phyloP scores from a whole-genome alignment of 176 grass and related monocot genomes.

The Lolium rigidum region DNA sequence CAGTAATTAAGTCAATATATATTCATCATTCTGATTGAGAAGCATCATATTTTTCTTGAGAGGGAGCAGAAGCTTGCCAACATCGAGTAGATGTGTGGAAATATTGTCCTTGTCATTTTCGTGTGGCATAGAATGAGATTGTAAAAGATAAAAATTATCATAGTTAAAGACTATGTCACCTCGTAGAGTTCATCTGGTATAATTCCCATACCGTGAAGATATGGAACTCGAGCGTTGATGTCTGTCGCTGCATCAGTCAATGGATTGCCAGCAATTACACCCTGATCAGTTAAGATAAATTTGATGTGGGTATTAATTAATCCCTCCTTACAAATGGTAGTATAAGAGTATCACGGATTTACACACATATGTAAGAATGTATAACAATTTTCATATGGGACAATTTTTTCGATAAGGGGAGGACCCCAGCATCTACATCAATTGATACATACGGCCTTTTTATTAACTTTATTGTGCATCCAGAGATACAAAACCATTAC shows the following conservation, averaged over 20 bases:
- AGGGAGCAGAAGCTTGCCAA: neutral
- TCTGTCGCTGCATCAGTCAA: slow-evolving; percentile 23
- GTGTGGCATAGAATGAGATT: neutral
- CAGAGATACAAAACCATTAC: no score
- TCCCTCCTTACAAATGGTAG: neutral
- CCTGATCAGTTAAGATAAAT: slow-evolving; percentile 32
- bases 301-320: neutral
- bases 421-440: no score
- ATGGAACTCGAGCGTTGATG: slow-evolving; percentile 27
- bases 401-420: no score
- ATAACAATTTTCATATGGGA: neutral
- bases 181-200: slow-evolving; percentile 62
- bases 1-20: neutral
- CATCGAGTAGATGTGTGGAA: neutral
- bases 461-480: no score
- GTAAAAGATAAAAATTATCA: neutral
- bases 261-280: slow-evolving; percentile 53
- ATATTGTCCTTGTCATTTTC: neutral
- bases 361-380: neutral
- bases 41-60: neutral
- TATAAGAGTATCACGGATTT: neutral
- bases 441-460: no score
- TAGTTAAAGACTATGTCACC: slow-evolving; percentile 26
- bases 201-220: slow-evolving; percentile 58
- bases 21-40: neutral